phyloP scores from a whole-genome alignment of 2,329 filamentous ascomycete genomes.

The Paracorniculantispora psalliotae region DNA sequence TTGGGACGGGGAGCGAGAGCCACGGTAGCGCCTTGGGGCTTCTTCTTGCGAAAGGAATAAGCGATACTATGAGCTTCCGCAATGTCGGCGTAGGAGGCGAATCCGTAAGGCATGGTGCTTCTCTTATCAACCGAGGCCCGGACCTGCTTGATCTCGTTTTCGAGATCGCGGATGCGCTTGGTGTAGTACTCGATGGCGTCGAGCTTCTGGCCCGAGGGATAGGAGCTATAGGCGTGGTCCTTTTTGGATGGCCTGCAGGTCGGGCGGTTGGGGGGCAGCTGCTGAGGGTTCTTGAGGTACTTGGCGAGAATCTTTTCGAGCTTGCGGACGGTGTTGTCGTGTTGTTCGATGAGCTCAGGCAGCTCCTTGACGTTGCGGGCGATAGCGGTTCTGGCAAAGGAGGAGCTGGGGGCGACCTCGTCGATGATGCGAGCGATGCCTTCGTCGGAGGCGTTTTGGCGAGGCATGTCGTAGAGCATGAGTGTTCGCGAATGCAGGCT shows the following conservation, averaged over 20 bases:
- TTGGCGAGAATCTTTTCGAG: constrained; percentile 81
- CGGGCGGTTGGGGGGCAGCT: constrained; percentile 71
- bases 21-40: constrained; percentile 72
- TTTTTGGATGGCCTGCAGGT: constrained; percentile 75
- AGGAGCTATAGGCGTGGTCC: constrained; percentile 62
- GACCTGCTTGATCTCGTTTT: constrained; percentile 78
- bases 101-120: constrained; percentile 85
- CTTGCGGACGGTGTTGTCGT: constrained; percentile 73
- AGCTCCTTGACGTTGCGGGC: constrained; percentile 90
- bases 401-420: constrained; percentile 69
- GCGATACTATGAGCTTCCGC: constrained; percentile 84
- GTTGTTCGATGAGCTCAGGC: constrained; percentile 77
- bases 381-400: constrained; percentile 74
- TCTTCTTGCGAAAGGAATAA: constrained; percentile 74
- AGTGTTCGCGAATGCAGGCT: constrained; percentile 74
- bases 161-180: constrained; percentile 74
- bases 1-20: constrained; percentile 77
- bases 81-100: constrained; percentile 88
- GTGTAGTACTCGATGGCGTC: constrained; percentile 95
- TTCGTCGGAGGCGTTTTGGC: constrained; percentile 72
- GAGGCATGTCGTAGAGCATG: constrained; percentile 79
- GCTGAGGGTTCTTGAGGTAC: constrained; percentile 82
- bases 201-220: constrained; percentile 67
- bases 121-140: constrained; percentile 78
- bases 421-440: constrained; percentile 83